These are phyloP conservation scores for Heterobasidion occidentale DNA, from an alignment of 1,284 basidiomycete species.

Conservation along the genomic window DNA sequence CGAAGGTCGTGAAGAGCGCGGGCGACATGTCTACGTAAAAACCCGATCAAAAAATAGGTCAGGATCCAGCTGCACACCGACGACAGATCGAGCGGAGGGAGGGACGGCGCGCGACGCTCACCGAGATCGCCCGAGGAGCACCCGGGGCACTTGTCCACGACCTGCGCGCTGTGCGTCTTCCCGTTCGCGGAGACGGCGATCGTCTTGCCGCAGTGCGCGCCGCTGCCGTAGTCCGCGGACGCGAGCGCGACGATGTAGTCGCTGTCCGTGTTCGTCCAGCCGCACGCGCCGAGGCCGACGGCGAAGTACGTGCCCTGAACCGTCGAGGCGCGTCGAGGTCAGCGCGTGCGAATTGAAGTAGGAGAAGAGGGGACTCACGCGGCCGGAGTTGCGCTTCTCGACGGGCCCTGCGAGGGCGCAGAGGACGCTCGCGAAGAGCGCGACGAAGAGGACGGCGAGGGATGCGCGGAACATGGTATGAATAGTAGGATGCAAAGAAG, in stretches of 20 bases:
- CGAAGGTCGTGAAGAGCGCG: conserved; percentile 36
- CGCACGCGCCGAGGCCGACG: conserved; percentile 27
- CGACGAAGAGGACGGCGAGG: background rate
- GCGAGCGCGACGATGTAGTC: conserved; percentile 27
- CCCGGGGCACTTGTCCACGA: conserved; percentile 16
- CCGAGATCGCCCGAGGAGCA: conserved; percentile 15
- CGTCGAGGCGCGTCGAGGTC: background rate
- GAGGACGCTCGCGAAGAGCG: conserved; percentile 1
- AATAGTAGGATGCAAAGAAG: too few relatives aligned
- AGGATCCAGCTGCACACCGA: background rate
- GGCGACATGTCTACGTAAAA: conserved; percentile 42
- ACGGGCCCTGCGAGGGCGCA: background rate
- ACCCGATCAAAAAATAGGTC: background rate
- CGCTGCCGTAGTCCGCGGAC: conserved; percentile 14
- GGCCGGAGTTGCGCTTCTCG: conserved; percentile 2
- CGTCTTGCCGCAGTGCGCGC: conserved; percentile 16
- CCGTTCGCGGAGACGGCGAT: conserved; percentile 16
- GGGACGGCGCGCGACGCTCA: background rate
- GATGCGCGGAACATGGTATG: background rate
- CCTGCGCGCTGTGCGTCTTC: conserved; percentile 11
- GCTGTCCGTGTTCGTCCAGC: conserved; percentile 21
- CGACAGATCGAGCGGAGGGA: too few relatives aligned
- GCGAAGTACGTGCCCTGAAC: conserved; percentile 21
- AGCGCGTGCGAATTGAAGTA: background rate
- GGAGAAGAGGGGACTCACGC: background rate